Evolutionary conservation across 1,284 basidiomycete species (phyloP).

Genomic region (Melampsora americana): DNA sequence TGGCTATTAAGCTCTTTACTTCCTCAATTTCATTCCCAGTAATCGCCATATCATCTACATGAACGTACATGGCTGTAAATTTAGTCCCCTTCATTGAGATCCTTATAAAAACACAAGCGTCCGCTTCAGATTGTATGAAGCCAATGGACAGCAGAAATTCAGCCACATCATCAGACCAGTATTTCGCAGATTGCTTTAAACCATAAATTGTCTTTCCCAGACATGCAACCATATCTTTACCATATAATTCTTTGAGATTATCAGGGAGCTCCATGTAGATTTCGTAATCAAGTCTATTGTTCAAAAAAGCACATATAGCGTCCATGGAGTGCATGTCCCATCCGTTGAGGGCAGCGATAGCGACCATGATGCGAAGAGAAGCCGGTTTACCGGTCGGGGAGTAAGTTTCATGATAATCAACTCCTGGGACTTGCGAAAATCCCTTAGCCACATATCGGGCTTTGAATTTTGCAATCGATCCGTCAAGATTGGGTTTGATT

Average conservation of each 20-base stretch:
- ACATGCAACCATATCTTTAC: not conserved
- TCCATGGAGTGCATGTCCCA: conserved; percentile 32
- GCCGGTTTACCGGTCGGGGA: too few species aligned
- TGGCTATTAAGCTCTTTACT: not conserved
- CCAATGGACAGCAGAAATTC: not conserved
- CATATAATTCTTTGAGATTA: not conserved
- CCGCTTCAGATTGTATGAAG: too few species aligned
- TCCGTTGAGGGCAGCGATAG: conserved; percentile 34
- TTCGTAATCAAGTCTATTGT: conserved; percentile 24
- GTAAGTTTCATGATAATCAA: too few species aligned
- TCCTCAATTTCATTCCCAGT: not conserved
- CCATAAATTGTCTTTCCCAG: not conserved
- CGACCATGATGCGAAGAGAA: too few species aligned
- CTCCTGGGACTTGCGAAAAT: too few species aligned
- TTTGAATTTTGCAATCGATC: too few species aligned
- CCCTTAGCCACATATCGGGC: conserved; percentile 45
- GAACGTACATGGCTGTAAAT: too few species aligned
- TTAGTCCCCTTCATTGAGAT: too few species aligned
- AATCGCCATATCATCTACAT: too few species aligned
- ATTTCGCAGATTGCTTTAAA: not conserved
- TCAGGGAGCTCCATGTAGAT: not conserved
- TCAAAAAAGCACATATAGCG: conserved; percentile 43
- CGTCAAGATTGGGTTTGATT: conserved; percentile 17
- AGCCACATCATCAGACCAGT: not conserved
- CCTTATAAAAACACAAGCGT: not conserved